Conservation (phyloP, 1,284 basidiomycete genomes). For the Pyrrhoderma noxium region DNA sequence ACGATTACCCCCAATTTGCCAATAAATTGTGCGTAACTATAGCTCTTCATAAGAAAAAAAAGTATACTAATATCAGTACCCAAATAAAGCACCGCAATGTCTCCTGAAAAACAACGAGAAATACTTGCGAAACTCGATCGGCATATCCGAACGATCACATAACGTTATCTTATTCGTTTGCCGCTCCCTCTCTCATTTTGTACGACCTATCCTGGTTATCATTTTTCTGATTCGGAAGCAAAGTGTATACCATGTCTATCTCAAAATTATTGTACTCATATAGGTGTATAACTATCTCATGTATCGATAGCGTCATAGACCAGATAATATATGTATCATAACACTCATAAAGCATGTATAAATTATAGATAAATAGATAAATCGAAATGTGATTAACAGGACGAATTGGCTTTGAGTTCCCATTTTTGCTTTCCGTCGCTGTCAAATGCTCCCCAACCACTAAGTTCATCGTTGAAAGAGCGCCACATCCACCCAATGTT, state of each 20-base stretch:
- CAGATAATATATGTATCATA: no score
- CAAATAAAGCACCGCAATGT: conserved; percentile 9
- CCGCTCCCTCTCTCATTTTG: no score
- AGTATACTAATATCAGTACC: background rate
- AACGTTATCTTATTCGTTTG: background rate
- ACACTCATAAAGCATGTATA: no score
- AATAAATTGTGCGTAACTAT: conserved; percentile 47
- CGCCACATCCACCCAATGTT: conserved; percentile 19
- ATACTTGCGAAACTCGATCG: conserved; percentile 14
- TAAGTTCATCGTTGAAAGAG: conserved; percentile 11
- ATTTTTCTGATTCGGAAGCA: background rate
- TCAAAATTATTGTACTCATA: no score
- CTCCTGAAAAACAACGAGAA: conserved; percentile 16
- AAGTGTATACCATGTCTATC: no score
- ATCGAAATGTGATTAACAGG: background rate
- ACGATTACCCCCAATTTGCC: conserved; percentile 49
- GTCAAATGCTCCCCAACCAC: conserved; percentile 8
- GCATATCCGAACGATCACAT: conserved; percentile 1
- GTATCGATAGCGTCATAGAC: no score
- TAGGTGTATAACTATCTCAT: no score
- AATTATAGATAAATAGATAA: no score
- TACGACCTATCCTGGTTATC: background rate
- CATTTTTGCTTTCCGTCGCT: conserved; percentile 12
- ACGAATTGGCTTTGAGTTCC: conserved; percentile 4
- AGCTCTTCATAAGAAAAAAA: background rate